Evolutionary conservation across 2,329 filamentous ascomycete genomes (phyloP), one percentile per base, ranked within the genome.

Genomic region (Verticillium klebahnii): DNA sequence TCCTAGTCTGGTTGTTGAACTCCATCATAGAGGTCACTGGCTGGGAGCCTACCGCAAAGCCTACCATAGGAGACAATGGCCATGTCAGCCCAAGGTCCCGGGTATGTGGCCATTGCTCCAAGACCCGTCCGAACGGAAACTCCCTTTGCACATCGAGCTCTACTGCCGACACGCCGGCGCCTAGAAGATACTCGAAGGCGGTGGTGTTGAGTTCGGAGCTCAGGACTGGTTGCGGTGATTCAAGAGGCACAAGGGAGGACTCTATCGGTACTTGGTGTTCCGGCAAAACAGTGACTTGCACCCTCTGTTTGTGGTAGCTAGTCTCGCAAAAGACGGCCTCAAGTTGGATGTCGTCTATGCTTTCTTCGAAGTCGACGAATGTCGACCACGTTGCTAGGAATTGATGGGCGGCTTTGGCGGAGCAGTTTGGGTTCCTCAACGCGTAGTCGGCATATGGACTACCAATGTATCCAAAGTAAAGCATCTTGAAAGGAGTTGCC

Each of bases 291-390:
- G 73, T 79, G 0, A 80, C 78, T 0, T 70, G 67, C 0, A 82
- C 80, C 0, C 71, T 14, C 45, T 84, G 80, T n/a, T 74, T 71
- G 57, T 75, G 79, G 61, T 85, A 87, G 0, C 37, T 65, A 0
- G 80, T 62, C 25, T 77, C 68, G 57, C 82, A 84, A 57, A 77
- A 84, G 0, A 78, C 25, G 0, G 74, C 73, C 0, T 75, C 79
- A 0, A 75, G 61, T 7, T 70, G 67, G 56, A 62, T 66, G 1
- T 61, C 36, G 2, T 60, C 23, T 14, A 17, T 12, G 12, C 15
- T 69, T 62, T 7, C 8, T 50, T 36, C 3, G 57, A 8, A 9
- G 57, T 34, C 12, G 58, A 62, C 3, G 25, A 2, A 12, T 31
- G 56, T 2, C 25, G 57, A 57, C 68, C 70, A 73, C 0, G 70